A percentile compares a stretch with the other conserved stretches of the same genome.
These are phyloP conservation scores for Emericellopsis atlantica DNA, from an alignment of 2,329 filamentous ascomycete genomes.

Conservation along the genomic window DNA sequence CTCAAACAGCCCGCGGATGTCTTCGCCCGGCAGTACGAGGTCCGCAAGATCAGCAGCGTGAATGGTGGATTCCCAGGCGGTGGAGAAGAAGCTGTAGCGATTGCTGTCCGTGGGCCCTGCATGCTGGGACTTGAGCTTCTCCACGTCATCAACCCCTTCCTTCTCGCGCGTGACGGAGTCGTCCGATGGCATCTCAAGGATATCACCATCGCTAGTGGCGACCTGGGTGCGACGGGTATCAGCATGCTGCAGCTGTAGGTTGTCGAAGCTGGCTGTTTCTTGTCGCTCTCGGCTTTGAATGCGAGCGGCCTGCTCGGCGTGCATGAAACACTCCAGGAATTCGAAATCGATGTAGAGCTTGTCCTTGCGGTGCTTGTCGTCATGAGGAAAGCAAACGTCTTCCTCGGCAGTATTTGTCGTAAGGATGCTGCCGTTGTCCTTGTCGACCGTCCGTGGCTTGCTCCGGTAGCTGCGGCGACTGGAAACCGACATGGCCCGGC, in stretches of 20 bases:
- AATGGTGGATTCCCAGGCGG: constrained; percentile 84
- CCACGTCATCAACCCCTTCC: constrained; percentile 15
- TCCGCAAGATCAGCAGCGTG: constrained; percentile 83
- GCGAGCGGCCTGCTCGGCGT: constrained; percentile 38
- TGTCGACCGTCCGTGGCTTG: constrained; percentile 46
- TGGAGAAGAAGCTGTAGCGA: constrained; percentile 94
- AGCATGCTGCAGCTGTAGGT: constrained; percentile 15
- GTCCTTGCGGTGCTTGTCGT: constrained; percentile 51
- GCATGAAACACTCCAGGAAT: constrained; percentile 83
- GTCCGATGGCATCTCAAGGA: constrained; percentile 38
- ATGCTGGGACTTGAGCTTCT: constrained; percentile 21
- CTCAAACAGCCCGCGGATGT: constrained; percentile 74
- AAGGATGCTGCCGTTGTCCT: constrained; percentile 48
- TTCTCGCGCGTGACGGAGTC: constrained; percentile 35
- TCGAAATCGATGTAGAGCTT: constrained; percentile 85
- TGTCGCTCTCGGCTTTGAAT: constrained; percentile 36
- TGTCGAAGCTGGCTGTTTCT: constrained; percentile 18
- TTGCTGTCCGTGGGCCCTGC: constrained; percentile 46
- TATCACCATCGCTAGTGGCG: constrained; percentile 42
- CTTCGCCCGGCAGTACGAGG: constrained; percentile 78
- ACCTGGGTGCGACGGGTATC: constrained; percentile 20
- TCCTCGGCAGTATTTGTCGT: constrained; percentile 66
- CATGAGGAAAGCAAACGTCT: constrained; percentile 80
- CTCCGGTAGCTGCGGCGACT: constrained; percentile 49
- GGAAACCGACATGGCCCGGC: constrained; percentile 57